Percentiles rank a stretch among this genome's conserved stretches.
Conservation (phyloP, 2,329 filamentous ascomycete genomes). For the Pseudogymnoascus sp. region DNA sequence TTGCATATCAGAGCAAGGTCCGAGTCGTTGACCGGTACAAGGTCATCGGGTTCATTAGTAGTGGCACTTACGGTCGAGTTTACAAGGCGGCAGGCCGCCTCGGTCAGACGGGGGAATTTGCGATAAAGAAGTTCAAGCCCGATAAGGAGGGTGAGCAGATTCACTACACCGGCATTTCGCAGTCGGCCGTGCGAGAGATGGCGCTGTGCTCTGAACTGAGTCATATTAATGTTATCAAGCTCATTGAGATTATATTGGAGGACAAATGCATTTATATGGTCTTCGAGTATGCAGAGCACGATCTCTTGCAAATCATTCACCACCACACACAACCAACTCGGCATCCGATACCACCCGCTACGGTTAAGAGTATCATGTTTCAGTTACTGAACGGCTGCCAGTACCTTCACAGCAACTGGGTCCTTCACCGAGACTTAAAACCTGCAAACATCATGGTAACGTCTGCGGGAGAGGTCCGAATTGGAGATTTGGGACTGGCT, state of each 20-base stretch:
- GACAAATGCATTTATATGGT: constrained; percentile 99
- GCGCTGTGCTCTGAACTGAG: constrained; percentile 86
- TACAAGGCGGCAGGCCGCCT: constrained; percentile 85
- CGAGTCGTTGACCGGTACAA: constrained; percentile 89
- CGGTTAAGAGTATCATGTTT: constrained; percentile 90
- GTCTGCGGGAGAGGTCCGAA: constrained; percentile 79
- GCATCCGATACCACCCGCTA: constrained; percentile 78
- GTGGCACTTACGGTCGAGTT: constrained; percentile 93
- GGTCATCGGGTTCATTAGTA: constrained; percentile 96
- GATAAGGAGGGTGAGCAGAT: constrained; percentile 95
- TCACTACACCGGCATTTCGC: constrained; percentile 94
- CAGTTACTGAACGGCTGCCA: constrained; percentile 91
- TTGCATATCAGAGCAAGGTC: constrained; percentile 65
- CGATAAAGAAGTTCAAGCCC: constrained; percentile 80
- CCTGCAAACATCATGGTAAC: constrained; percentile 99
- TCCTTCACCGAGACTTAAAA: constrained; percentile 92
- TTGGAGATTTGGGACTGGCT: constrained; percentile 87
- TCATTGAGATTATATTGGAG: constrained; percentile 93
- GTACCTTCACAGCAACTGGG: constrained; percentile 94
- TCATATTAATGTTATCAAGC: constrained; percentile 80
- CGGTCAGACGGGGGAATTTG: constrained; percentile 72
- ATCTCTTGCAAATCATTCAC: constrained; percentile 94
- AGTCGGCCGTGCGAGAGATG: constrained; percentile 96
- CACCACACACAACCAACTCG: constrained; percentile 84
- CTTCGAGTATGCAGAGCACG: constrained; percentile 97